phyloP scores from a whole-genome alignment of 192 early-diverging fungal species.

The Umbelopsis isabellina region DNA sequence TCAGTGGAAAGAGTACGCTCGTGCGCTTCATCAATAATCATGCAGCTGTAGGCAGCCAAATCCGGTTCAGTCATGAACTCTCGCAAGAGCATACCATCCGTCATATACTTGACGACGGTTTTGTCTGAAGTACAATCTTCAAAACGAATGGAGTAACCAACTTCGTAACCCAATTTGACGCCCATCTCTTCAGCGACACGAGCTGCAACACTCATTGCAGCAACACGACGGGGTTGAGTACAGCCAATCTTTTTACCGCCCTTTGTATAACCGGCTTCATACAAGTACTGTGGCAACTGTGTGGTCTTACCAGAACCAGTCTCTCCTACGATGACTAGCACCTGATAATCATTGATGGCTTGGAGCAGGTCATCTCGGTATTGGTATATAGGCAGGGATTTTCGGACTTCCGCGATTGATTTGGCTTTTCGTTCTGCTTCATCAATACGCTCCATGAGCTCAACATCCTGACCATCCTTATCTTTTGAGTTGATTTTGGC shows the following conservation, averaged over 20 bases:
- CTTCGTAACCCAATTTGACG: conserved; percentile 87
- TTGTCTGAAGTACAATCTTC: conserved; percentile 97
- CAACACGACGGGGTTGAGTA: conserved; percentile 97
- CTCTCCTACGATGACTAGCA: conserved; percentile 95
- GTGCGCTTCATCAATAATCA: conserved; percentile 99
- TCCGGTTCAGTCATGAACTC: conserved; percentile 98
- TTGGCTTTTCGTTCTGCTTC: conserved; percentile 69
- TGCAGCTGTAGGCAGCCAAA: conserved; percentile 82
- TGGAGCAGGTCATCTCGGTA: conserved; percentile 83
- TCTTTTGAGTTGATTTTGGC: conserved; percentile 61
- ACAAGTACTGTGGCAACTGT: conserved; percentile 96
- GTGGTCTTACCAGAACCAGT: conserved; percentile 99
- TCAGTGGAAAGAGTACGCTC: conserved; percentile 96
- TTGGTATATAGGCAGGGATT: conserved; percentile 91
- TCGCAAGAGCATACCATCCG: conserved; percentile 95
- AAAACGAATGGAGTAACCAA: conserved; percentile 97
- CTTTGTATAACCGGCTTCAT: conserved; percentile 94
- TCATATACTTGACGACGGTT: conserved; percentile 98
- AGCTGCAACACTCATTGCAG: conserved; percentile 96
- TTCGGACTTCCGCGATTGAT: conserved; percentile 72
- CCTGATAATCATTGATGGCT: conserved; percentile 84
- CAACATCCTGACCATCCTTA: conserved; percentile 53
- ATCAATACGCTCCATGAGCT: conserved; percentile 56
- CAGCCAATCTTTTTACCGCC: conserved; percentile 88
- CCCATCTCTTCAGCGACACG: conserved; percentile 98